Evolutionary conservation across 163 green algal species (phyloP).

Genomic region (Volvox carteri): DNA sequence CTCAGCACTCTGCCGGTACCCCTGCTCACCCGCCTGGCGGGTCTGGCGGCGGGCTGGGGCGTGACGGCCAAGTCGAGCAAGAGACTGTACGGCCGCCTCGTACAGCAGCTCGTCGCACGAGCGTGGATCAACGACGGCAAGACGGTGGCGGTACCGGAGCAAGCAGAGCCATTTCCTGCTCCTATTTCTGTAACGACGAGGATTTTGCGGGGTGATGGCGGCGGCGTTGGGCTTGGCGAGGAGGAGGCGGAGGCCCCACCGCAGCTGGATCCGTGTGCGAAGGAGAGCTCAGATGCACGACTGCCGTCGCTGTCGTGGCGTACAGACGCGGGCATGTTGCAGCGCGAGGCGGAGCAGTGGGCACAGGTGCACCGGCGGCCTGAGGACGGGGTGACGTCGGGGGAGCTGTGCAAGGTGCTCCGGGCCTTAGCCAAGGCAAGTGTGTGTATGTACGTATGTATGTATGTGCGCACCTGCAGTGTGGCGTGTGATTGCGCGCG

Average conservation of each 20-base stretch:
- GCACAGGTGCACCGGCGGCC: background rate
- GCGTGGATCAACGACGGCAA: background rate
- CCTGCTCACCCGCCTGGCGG: conserved; percentile 3
- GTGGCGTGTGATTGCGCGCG: too few species aligned
- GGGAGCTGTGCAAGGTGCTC: conserved; percentile 2
- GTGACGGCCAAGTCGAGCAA: background rate
- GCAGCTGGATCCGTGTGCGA: background rate
- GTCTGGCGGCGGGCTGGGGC: conserved; percentile 24
- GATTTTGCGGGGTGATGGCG: background rate
- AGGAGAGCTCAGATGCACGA: background rate
- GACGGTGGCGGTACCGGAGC: background rate
- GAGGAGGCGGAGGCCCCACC: background rate
- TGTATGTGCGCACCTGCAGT: background rate
- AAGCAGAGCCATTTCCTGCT: too few species aligned
- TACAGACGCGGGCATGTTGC: background rate
- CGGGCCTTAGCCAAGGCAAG: background rate
- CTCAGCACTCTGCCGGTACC: conserved; percentile 21
- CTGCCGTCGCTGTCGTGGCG: background rate
- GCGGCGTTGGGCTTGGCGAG: background rate
- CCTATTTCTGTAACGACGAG: too few species aligned
- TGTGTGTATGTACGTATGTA: background rate
- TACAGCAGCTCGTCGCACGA: conserved; percentile 11
- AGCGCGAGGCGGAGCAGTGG: background rate
- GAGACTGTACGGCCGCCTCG: background rate
- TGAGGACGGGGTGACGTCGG: background rate